Evolutionary conservation across 2,329 filamentous ascomycete species (phyloP).

Genomic region (Xylariaceae sp.): DNA sequence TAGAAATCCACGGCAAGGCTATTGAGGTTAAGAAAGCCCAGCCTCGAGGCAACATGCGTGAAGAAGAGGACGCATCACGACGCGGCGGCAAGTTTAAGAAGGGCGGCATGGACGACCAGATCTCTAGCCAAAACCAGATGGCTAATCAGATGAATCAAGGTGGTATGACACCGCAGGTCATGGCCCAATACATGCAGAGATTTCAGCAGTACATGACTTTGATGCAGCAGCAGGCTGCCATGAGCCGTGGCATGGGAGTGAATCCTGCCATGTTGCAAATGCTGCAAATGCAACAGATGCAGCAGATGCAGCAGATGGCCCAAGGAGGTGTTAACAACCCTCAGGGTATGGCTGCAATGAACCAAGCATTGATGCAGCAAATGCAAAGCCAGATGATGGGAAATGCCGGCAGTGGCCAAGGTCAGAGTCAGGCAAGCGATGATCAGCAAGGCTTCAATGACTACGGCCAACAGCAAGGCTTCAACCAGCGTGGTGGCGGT

Average conservation of each 20-base stretch:
- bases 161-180: slow-evolving; percentile 88
- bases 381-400: slow-evolving; percentile 40
- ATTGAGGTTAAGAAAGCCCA: slow-evolving; percentile 99
- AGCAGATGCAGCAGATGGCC: slow-evolving; percentile 53
- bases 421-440: slow-evolving; percentile 34
- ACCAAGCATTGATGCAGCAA: slow-evolving; percentile 55
- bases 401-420: slow-evolving; percentile 27
- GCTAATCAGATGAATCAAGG: slow-evolving; percentile 30
- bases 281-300: slow-evolving; percentile 73
- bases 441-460: slow-evolving; percentile 27
- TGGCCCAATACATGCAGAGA: slow-evolving; percentile 96
- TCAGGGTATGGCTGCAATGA: slow-evolving; percentile 42
- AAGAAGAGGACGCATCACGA: slow-evolving; percentile 72
- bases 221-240: slow-evolving; percentile 91
- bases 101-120: slow-evolving; percentile 41
- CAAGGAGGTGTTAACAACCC: slow-evolving; percentile 33
- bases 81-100: slow-evolving; percentile 58
- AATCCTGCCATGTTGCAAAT: slow-evolving; percentile 73
- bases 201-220: slow-evolving; percentile 97
- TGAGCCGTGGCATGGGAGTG: slow-evolving; percentile 66
- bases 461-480: slow-evolving; percentile 29
- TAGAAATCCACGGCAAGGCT: slow-evolving; percentile 90
- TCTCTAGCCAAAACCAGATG: slow-evolving; percentile 29
- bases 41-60: slow-evolving; percentile 86
- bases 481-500: slow-evolving; percentile 28